phyloP scores from a whole-genome alignment of 2,329 filamentous ascomycete genomes.

The Sporothrix pseudoabietina region DNA sequence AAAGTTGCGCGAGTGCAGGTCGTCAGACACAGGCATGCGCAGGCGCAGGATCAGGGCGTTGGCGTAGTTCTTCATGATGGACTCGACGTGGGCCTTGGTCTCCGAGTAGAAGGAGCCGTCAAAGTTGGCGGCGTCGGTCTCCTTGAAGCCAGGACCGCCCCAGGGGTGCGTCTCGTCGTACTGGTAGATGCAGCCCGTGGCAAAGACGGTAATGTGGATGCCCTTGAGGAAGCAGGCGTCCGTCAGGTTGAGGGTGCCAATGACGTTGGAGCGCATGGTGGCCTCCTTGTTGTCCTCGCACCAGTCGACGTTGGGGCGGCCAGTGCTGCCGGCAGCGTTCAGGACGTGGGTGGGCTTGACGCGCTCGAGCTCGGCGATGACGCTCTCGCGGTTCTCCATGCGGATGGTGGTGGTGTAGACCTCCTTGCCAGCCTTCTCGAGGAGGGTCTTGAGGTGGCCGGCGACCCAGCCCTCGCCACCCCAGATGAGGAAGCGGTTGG shows the following conservation, averaged over 20 bases:
- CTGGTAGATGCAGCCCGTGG: conserved; percentile 68
- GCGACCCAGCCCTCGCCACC: conserved; percentile 66
- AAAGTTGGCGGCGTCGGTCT: conserved; percentile 67
- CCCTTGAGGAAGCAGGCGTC: conserved; percentile 61
- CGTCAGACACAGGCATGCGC: conserved; percentile 69
- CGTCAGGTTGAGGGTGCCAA: conserved; percentile 64
- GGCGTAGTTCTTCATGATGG: conserved; percentile 63
- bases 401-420: conserved; percentile 63
- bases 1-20: conserved; percentile 67
- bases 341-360: conserved; percentile 67
- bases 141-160: conserved; percentile 61
- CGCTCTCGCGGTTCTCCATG: conserved; percentile 64
- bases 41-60: conserved; percentile 66
- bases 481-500: conserved; percentile 63
- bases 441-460: conserved; percentile 60
- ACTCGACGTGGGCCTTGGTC: conserved; percentile 67
- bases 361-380: conserved; percentile 58
- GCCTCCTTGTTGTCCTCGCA: conserved; percentile 70
- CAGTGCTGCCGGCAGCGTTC: conserved; percentile 67
- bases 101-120: conserved; percentile 68
- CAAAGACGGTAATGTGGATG: conserved; percentile 67
- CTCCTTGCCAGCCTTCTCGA: conserved; percentile 62
- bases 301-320: conserved; percentile 70
- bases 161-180: conserved; percentile 64
- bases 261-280: conserved; percentile 67